phyloP scores from a whole-genome alignment of 495 filamentous ascomycete genomes.

The Aspergillus ellipticus region DNA sequence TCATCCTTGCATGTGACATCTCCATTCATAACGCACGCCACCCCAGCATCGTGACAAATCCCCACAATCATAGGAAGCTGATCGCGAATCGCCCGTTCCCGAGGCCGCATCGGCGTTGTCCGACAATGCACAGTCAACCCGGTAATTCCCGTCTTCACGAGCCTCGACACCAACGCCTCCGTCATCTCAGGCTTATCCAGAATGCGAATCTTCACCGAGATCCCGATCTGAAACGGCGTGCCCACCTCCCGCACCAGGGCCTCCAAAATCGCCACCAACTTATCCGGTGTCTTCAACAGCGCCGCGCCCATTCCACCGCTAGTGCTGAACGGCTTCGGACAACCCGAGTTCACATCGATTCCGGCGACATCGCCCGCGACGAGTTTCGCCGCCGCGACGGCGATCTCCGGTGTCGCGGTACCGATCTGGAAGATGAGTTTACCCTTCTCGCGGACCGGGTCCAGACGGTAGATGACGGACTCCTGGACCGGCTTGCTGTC shows the following conservation, averaged over 20 bases:
- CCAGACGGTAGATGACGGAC: conserved; percentile 77
- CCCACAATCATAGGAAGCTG: conserved; percentile 76
- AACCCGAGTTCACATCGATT: conserved; percentile 96
- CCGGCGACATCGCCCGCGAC: conserved; percentile 85
- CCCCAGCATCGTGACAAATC: conserved; percentile 74
- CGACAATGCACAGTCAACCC: conserved; percentile 93
- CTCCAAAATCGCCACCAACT: conserved; percentile 73
- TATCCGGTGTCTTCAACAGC: conserved; percentile 76
- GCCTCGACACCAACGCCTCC: conserved; percentile 63
- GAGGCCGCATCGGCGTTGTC: conserved; percentile 89
- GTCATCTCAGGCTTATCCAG: conserved; percentile 73
- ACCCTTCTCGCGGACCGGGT: conserved; percentile 67
- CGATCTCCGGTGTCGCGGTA: conserved; percentile 72
- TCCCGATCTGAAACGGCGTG: conserved; percentile 73
- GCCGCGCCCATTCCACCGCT: conserved; percentile 93
- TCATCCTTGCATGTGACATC: conserved; percentile 73
- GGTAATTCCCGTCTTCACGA: conserved; percentile 82
- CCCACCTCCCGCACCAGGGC: conserved; percentile 76
- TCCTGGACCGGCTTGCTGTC: conserved; percentile 53
- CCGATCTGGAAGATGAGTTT: conserved; percentile 88
- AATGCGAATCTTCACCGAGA: conserved; percentile 92
- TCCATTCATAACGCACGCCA: conserved; percentile 92
- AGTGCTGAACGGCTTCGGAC: conserved; percentile 93
- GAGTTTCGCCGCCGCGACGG: conserved; percentile 76
- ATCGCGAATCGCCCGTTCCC: conserved; percentile 80